phyloP scores from a whole-genome alignment of 768 basidiomycete genomes.

The Tulasnella sp. region DNA sequence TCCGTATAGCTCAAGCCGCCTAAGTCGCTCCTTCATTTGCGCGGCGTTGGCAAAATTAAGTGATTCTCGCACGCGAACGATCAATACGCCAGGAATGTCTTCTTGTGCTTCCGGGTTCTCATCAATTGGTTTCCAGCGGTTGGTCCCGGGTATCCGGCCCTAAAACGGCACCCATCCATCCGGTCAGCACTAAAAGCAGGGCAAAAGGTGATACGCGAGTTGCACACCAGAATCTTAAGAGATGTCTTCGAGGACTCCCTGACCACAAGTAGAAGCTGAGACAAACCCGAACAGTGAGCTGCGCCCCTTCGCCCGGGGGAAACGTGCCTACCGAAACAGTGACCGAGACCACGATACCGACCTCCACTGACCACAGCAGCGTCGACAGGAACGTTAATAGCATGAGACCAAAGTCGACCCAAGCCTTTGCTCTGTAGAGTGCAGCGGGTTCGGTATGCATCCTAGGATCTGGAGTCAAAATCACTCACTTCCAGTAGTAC shows the following conservation, averaged over 20 bases:
- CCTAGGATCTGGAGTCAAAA: not conserved
- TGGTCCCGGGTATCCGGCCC: constrained; percentile 86
- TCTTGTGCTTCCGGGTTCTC: constrained; percentile 83
- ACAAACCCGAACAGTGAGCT: constrained; percentile 42
- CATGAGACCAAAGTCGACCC: constrained; percentile 86
- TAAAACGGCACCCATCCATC: constrained; percentile 35
- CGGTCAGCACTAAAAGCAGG: not conserved
- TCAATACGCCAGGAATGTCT: constrained; percentile 73
- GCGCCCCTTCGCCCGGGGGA: constrained; percentile 39
- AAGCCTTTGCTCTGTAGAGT: constrained; percentile 71
- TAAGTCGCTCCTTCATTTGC: constrained; percentile 68
- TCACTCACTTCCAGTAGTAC: constrained; percentile 74
- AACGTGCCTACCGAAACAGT: constrained; percentile 58
- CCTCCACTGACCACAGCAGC: constrained; percentile 86
- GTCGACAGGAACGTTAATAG: constrained; percentile 81
- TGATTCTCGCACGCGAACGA: constrained; percentile 84
- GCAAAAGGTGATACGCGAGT: not conserved
- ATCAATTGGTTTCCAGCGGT: constrained; percentile 84
- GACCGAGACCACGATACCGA: constrained; percentile 85
- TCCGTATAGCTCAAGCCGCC: constrained; percentile 31
- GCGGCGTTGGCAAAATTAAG: constrained; percentile 96
- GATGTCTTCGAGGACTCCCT: constrained; percentile 82
- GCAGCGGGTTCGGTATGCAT: not conserved
- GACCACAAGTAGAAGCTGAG: constrained; percentile 71
- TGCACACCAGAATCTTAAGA: constrained; percentile 80